Evolutionary conservation across 108 stramenopile species (phyloP).

Genomic region (Nannochloropsis gaditana): DNA sequence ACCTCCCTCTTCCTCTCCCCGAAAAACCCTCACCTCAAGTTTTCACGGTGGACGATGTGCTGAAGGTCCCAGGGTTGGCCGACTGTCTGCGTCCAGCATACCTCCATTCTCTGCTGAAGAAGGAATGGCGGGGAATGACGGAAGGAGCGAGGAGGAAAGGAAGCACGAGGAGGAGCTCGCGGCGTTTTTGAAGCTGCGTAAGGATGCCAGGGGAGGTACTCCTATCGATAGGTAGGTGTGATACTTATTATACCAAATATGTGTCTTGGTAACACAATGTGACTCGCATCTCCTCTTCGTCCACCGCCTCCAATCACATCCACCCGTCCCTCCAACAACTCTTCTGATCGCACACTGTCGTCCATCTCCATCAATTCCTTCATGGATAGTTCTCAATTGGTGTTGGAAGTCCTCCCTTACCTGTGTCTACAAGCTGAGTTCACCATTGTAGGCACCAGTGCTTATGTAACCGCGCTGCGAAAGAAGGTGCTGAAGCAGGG

Average conservation of each 20-base stretch:
- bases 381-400: background rate
- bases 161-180: background rate
- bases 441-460: background rate
- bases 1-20: too few relatives aligned
- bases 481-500: background rate
- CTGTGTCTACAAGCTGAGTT: background rate
- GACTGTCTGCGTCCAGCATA: background rate
- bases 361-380: background rate
- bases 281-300: too few relatives aligned
- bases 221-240: background rate
- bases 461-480: background rate
- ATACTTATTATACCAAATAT: too few relatives aligned
- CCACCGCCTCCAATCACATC: background rate
- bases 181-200: slow-evolving; percentile 1
- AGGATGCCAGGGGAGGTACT: background rate
- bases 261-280: too few relatives aligned
- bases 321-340: background rate
- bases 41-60: too few relatives aligned
- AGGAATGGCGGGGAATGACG: background rate
- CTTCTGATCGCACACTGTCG: too few relatives aligned
- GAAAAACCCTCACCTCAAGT: too few relatives aligned
- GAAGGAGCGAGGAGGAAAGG: background rate
- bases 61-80: too few relatives aligned
- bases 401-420: background rate
- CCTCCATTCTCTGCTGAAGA: background rate